Conservation (phyloP, 331 rosid genomes). For the Acacia concinna region DNA sequence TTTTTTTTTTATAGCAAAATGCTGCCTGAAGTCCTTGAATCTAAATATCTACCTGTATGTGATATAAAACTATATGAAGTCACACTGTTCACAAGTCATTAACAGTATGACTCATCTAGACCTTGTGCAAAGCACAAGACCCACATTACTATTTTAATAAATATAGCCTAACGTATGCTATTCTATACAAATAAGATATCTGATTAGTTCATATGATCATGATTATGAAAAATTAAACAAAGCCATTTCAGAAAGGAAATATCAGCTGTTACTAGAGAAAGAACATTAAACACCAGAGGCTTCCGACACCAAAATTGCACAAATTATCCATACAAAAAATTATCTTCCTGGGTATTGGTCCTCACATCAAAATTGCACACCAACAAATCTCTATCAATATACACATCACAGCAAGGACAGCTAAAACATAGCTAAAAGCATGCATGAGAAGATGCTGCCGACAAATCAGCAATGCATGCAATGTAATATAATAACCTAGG, state of each 20-base stretch:
- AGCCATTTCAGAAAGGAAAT: neutral
- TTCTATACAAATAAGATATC: slow-evolving; percentile 2
- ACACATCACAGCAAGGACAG: neutral
- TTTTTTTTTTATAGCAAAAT: neutral
- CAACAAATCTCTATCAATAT: slow-evolving; percentile 5
- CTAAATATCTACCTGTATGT: neutral
- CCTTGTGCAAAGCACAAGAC: neutral
- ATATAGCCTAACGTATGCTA: slow-evolving; percentile 6
- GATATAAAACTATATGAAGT: neutral
- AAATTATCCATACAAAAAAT: slow-evolving; percentile 6
- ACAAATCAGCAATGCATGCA: slow-evolving; percentile 4
- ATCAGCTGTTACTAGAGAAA: neutral
- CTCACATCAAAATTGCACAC: neutral
- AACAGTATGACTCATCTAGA: neutral
- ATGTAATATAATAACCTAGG: slow-evolving; percentile 16
- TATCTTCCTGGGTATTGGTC: slow-evolving; percentile 3
- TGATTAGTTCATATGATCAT: neutral
- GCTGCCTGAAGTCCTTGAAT: neutral
- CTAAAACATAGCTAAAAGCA: slow-evolving; percentile 13
- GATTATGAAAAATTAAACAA: slow-evolving; percentile 5
- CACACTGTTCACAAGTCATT: neutral
- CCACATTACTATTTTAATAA: neutral
- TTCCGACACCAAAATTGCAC: neutral
- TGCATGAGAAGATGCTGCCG: neutral
- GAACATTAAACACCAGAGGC: neutral